These are phyloP conservation scores for Aphanomyces euteiches DNA, from an alignment of 352 stramenopile species.

Conservation along the genomic window DNA sequence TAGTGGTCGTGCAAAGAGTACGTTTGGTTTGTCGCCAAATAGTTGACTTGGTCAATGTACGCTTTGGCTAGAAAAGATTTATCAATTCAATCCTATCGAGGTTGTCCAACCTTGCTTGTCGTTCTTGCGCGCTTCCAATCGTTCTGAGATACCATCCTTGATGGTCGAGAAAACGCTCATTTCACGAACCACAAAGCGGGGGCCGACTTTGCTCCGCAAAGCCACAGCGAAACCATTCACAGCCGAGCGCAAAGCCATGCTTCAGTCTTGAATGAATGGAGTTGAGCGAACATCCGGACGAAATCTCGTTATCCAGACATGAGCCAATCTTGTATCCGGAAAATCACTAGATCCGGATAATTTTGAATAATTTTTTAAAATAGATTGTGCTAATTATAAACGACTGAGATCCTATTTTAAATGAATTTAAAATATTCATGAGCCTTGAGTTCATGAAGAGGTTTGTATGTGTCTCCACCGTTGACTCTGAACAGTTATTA, in stretches of 20 bases:
- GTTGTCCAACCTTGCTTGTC: slow-evolving; percentile 54
- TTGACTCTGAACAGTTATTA: no score
- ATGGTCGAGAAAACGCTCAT: slow-evolving; percentile 75
- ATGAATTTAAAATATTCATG: no score
- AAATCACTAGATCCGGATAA: no score
- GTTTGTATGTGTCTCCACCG: no score
- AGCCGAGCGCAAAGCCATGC: slow-evolving; percentile 9
- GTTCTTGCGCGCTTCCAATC: slow-evolving; percentile 79
- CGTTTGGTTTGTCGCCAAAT: slow-evolving; percentile 18
- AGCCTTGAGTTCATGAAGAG: no score
- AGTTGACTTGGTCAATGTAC: slow-evolving; percentile 29
- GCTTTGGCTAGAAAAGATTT: slow-evolving; percentile 12
- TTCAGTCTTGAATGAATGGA: slow-evolving; percentile 6
- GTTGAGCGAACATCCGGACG: not conserved
- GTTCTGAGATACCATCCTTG: slow-evolving; percentile 62
- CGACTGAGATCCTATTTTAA: no score
- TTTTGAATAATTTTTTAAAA: no score
- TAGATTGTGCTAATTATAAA: no score
- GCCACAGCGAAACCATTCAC: not conserved
- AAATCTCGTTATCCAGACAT: no score
- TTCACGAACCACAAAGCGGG: slow-evolving; percentile 43
- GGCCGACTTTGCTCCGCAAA: not conserved
- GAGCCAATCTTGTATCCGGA: no score
- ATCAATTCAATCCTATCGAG: not conserved
- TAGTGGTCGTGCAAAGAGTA: slow-evolving; percentile 31